These are phyloP conservation scores for Spirogloea muscicola DNA, from an alignment of 139 green algal genomes.

Conservation along the genomic window DNA sequence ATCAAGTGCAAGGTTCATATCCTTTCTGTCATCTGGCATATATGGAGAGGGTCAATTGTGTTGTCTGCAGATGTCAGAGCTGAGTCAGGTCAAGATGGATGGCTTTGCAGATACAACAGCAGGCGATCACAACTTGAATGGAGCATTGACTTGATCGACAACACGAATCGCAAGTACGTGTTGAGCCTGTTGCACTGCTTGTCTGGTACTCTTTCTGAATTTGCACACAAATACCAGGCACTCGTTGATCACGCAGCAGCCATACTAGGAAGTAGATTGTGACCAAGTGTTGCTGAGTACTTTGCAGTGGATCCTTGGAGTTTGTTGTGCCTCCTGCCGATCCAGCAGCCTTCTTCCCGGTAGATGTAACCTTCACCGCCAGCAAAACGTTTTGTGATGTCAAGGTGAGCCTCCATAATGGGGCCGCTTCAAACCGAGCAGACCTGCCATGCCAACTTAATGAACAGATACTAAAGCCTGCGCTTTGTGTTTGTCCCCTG, in stretches of 20 bases:
- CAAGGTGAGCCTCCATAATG: conserved; percentile 48
- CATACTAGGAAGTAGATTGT: neutral
- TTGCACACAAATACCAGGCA: too few species aligned
- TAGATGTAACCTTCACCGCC: conserved; percentile 78
- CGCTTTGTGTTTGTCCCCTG: neutral
- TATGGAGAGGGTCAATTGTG: neutral
- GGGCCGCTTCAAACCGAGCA: neutral
- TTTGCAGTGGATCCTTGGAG: conserved; percentile 77
- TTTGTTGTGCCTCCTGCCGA: conserved; percentile 82
- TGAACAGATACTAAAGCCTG: neutral
- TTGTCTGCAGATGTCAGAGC: neutral
- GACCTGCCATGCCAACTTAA: neutral
- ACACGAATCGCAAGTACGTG: conserved; percentile 44
- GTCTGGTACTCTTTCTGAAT: too few species aligned
- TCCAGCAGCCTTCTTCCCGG: conserved; percentile 84
- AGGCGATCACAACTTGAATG: conserved; percentile 39
- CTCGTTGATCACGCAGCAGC: too few species aligned
- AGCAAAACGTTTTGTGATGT: conserved; percentile 76
- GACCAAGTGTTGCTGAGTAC: conserved; percentile 1
- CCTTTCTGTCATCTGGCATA: neutral
- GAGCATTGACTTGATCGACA: conserved; percentile 39
- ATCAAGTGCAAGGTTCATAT: neutral
- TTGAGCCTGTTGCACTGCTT: too few species aligned
- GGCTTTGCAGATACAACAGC: conserved; percentile 36
- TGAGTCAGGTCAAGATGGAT: neutral